These are phyloP conservation scores for Lactarius psammicola DNA, from an alignment of 768 basidiomycete species.

Conservation along the genomic window DNA sequence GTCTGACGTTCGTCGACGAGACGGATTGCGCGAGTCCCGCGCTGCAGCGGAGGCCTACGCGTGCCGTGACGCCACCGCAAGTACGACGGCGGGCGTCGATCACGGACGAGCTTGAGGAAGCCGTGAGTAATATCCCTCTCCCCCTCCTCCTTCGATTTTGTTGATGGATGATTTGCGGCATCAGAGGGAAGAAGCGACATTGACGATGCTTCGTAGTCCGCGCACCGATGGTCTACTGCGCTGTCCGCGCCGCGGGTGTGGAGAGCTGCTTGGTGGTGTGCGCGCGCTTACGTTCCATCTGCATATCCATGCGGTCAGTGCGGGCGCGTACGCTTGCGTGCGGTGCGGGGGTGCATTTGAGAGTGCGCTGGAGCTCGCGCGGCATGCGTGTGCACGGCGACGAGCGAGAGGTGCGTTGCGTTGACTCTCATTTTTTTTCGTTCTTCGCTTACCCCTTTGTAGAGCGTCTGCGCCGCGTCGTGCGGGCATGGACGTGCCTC, in stretches of 20 bases:
- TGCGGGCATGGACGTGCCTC: slow-evolving; percentile 24
- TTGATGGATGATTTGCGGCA: not conserved
- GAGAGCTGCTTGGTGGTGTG: slow-evolving; percentile 22
- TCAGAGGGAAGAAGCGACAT: slow-evolving; percentile 27
- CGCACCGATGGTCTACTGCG: slow-evolving; percentile 19
- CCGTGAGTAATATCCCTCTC: slow-evolving; percentile 10
- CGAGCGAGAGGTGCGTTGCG: slow-evolving; percentile 25
- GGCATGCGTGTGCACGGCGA: slow-evolving; percentile 23
- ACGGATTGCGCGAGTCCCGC: not conserved
- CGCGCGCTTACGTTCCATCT: slow-evolving; percentile 27
- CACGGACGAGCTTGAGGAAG: slow-evolving; percentile 27
- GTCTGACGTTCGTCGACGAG: slow-evolving; percentile 23
- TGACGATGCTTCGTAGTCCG: slow-evolving; percentile 16
- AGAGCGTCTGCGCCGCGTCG: slow-evolving; percentile 20
- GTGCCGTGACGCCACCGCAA: slow-evolving; percentile 21
- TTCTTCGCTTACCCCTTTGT: not conserved
- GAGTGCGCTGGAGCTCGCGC: slow-evolving; percentile 21
- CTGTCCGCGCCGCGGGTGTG: slow-evolving; percentile 23
- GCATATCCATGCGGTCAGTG: slow-evolving; percentile 26
- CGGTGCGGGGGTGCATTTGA: slow-evolving; percentile 25
- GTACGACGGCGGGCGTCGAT: slow-evolving; percentile 17
- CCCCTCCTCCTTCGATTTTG: not conserved
- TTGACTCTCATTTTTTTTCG: not conserved
- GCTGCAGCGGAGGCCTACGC: slow-evolving; percentile 15
- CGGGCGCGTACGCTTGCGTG: slow-evolving; percentile 13